Evolutionary conservation across 116 monocot species (phyloP), one percentile per base, ranked within the genome.

Genomic region (Cymodocea nodosa): DNA sequence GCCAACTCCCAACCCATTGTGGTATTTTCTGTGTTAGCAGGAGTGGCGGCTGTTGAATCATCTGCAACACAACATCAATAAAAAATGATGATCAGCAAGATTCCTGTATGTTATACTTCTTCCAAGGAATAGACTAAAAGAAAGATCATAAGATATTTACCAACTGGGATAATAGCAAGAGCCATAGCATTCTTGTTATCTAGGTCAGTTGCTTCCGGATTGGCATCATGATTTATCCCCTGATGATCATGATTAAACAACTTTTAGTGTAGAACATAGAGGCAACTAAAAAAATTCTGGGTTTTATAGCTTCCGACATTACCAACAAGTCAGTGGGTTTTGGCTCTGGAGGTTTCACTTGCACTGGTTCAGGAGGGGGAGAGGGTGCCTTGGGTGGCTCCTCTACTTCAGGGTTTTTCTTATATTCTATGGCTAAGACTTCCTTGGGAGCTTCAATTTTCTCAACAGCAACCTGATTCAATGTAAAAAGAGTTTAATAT

Each of bases 1-100:
- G 95, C 95, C 73, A 95, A 78, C 71, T 95, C 95, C 95, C 95
- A 95, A 52, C 95, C 87, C 35, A 85, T 83, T 36, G 79, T 75
- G 53, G 77, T 78, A 67, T 68, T 73, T 71, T 81, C 80, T 52
- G 79, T 58, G 54, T 48, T 37, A 67, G 55, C 16, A 71, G 86
- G 60, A 52, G 85, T 16, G 12, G 85, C 52, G 58, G 70, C 67
- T 70, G 86, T 75, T 54, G 51, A 65, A 75, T 60, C 72, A 40
- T 94, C 94, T 94, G 81, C 71, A 72, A 53, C 34, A 55, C n/a
- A 40, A 11, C 39, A 57, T 36, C 13, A 64, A 50, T 15, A 51
- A 25, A 24, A 66, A 66, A 52, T 35, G 51, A 17, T 25, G 51
- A 39, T 63, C 71, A 71, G 4, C 23, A 62, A n/a, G 62, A 13